Conservation (phyloP, 2,329 filamentous ascomycete species). For the Sclerotiophoma versabilis region DNA sequence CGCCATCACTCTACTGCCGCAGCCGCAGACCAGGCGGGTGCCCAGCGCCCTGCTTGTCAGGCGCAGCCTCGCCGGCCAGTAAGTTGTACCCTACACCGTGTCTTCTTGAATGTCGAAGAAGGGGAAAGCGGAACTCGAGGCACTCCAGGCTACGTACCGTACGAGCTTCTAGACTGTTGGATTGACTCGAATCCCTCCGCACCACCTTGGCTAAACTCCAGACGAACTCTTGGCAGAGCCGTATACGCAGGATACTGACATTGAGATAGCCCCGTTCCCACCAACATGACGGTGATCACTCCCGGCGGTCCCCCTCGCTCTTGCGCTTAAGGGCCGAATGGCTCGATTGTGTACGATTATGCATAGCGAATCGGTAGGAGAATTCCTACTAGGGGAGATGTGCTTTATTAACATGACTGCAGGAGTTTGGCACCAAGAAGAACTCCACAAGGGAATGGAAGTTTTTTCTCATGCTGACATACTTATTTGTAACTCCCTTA, state of each 20-base stretch:
- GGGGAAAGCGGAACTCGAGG: neutral
- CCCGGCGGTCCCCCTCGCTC: neutral
- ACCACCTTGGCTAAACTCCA: neutral
- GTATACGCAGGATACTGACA: neutral
- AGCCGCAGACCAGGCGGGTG: neutral
- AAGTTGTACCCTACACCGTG: neutral
- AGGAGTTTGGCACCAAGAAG: neutral
- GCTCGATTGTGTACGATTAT: neutral
- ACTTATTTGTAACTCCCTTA: neutral
- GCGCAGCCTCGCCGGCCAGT: neutral
- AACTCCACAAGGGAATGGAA: neutral
- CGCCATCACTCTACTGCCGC: neutral
- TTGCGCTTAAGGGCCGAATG: neutral
- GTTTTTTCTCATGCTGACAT: neutral
- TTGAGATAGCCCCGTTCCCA: neutral
- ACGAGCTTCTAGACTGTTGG: neutral
- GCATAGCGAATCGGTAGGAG: neutral
- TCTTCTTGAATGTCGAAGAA: too few relatives aligned
- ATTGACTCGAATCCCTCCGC: neutral
- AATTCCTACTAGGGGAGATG: neutral
- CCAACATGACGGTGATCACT: neutral
- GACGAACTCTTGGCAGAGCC: neutral
- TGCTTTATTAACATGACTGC: neutral
- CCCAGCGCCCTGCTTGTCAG: constrained; percentile 3
- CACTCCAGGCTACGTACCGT: neutral